Conservation (phyloP, 345 rosid species). For the Eucalyptus coolabah region DNA sequence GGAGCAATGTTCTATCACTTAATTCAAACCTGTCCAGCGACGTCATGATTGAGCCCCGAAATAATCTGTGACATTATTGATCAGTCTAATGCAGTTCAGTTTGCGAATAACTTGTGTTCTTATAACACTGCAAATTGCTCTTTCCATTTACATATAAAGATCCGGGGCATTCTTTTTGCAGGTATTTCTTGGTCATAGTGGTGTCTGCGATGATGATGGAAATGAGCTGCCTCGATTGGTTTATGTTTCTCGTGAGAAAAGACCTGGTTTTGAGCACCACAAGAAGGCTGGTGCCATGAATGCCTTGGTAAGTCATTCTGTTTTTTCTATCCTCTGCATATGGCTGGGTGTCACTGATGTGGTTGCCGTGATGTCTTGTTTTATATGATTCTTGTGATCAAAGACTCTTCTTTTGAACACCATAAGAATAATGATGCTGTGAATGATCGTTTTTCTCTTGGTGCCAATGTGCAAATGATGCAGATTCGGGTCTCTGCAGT, state of each 20-base stretch:
- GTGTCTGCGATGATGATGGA: constrained; percentile 67
- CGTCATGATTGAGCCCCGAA: background rate
- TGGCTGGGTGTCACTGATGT: background rate
- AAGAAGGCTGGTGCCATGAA: constrained; percentile 99
- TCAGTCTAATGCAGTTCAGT: background rate
- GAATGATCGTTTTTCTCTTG: background rate
- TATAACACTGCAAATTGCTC: background rate
- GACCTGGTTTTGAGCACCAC: constrained; percentile 98
- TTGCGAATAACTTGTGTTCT: background rate
- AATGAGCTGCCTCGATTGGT: constrained; percentile 84
- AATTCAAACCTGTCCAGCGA: background rate
- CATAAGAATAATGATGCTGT: background rate
- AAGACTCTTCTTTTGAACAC: background rate
- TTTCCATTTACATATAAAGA: background rate
- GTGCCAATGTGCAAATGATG: background rate
- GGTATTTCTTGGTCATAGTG: constrained; percentile 90
- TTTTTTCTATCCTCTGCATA: background rate
- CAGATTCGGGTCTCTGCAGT: constrained; percentile 92
- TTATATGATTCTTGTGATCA: background rate
- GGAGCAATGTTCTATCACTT: background rate
- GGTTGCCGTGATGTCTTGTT: background rate
- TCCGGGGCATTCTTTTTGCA: constrained; percentile 4
- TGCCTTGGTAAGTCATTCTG: constrained; percentile 40
- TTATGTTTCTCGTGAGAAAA: constrained; percentile 98
- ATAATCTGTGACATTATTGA: background rate